These are phyloP conservation scores for Starmerella floris DNA, from an alignment of 805 yeast species.

Conservation along the genomic window DNA sequence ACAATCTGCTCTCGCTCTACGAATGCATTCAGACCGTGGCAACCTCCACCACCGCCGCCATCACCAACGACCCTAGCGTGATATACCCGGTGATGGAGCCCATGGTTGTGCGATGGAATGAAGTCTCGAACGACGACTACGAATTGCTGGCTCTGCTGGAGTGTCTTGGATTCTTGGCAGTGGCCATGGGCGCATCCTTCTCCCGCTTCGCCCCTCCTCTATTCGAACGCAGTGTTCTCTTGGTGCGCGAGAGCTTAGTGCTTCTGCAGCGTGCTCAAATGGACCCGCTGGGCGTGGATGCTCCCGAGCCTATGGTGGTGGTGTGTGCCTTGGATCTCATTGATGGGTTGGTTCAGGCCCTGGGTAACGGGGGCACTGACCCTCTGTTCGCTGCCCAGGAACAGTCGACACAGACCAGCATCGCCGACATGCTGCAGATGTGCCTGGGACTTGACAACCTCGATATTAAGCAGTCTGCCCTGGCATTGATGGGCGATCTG, in stretches of 20 bases:
- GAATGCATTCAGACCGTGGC: conserved; percentile 86
- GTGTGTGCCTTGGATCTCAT: conserved; percentile 80
- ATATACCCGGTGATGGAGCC: conserved; percentile 64
- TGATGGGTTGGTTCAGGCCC: conserved; percentile 87
- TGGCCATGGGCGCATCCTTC: conserved; percentile 68
- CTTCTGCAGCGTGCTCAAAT: conserved; percentile 48
- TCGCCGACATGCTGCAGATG: conserved; percentile 38
- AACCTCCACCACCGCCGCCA: conserved; percentile 52
- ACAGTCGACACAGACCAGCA: conserved; percentile 34
- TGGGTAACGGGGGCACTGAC: conserved; percentile 25
- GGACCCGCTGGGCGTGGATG: conserved; percentile 40
- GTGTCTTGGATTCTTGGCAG: conserved; percentile 84
- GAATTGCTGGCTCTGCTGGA: conserved; percentile 87
- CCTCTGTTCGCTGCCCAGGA: conserved; percentile 17
- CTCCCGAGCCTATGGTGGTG: conserved; percentile 82
- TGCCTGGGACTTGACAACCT: conserved; percentile 46
- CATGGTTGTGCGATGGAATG: conserved; percentile 67
- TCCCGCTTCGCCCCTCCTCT: conserved; percentile 83
- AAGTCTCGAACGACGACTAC: conserved; percentile 58
- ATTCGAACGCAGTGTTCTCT: conserved; percentile 61
- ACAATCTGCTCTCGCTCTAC: conserved; percentile 66
- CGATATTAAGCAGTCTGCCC: conserved; percentile 89
- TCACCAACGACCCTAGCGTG: conserved; percentile 39
- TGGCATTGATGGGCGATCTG: conserved; percentile 82
- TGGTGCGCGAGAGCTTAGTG: conserved; percentile 55